These are phyloP conservation scores for Dioscorea cayenensis DNA, from an alignment of 116 monocot species.

Conservation along the genomic window DNA sequence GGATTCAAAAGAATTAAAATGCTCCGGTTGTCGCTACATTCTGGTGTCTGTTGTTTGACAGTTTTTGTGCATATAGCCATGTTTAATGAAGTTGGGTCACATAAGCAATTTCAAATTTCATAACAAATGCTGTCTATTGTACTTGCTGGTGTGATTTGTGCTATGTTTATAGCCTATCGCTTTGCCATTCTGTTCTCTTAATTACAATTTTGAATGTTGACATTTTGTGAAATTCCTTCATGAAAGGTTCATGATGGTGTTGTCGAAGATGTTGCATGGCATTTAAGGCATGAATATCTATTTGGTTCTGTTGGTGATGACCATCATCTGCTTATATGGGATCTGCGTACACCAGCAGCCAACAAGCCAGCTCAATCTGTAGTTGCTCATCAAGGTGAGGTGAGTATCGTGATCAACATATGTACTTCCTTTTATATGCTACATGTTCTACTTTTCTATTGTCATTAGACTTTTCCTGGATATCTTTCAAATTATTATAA, in stretches of 20 bases:
- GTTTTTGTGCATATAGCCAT: too few relatives aligned
- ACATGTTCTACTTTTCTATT: too few relatives aligned
- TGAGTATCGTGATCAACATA: slow-evolving; percentile 24
- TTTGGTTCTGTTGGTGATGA: slow-evolving; percentile 99
- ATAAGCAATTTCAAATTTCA: too few relatives aligned
- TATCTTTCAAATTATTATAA: too few relatives aligned
- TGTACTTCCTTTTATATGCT: background rate
- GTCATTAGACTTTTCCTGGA: too few relatives aligned
- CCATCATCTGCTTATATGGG: slow-evolving; percentile 85
- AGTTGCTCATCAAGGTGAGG: slow-evolving; percentile 95
- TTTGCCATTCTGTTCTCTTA: background rate
- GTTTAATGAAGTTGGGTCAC: too few relatives aligned
- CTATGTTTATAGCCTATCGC: background rate
- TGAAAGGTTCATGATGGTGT: slow-evolving; percentile 92
- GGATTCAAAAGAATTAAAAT: too few relatives aligned
- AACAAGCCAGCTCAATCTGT: slow-evolving; percentile 80
- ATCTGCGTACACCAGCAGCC: slow-evolving; percentile 51
- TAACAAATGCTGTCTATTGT: too few relatives aligned
- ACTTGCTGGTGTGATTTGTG: too few relatives aligned
- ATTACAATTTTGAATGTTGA: slow-evolving; percentile 3
- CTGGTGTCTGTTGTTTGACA: too few relatives aligned
- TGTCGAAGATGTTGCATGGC: slow-evolving; percentile 99
- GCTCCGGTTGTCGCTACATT: too few relatives aligned
- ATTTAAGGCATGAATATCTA: slow-evolving; percentile 86
- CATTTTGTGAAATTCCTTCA: slow-evolving; percentile 3